Evolutionary conservation across 805 yeast species (phyloP), one percentile per base, ranked within the genome.

Genomic region (Wickerhamomyces rabaulensis): DNA sequence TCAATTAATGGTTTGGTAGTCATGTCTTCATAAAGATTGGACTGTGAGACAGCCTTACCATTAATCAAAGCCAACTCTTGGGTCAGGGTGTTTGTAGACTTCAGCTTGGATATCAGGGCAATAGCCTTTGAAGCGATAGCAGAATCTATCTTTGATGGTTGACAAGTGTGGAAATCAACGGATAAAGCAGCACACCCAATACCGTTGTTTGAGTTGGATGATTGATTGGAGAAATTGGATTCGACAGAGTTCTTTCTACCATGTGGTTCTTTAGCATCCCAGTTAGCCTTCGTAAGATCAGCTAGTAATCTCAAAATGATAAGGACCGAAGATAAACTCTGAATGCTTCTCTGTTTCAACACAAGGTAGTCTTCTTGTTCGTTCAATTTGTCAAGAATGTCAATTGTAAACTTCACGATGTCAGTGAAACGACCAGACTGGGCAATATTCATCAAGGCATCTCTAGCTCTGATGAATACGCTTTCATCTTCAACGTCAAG

Each of bases 241-340:
- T 57, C 60, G 31, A 57, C 51, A 12, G 61, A 55, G 19, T 48
- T 43, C 44, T 55, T 57, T 42, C 60, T 47, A 12, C 47, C 40
- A 3, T 45, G 29, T 3, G 62, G 63, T 40, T 63, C 64, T 47
- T 51, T 51, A 21, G 64, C 57, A 31, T 64, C 68, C 76, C 76
- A 72, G 45, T 62, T 64, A 22, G 60, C 55, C 48, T 71, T 74
- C 37, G 65, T 50, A n/a, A 68, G 52, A 48, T 69, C 74, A 10
- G 73, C 65, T 19, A 76, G 48, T 23, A 77, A 58, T 42, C 72
- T 58, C 10, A 73, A 44, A 9, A 74, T 43, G 2, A 72, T 58
- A 20, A 68, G 52, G 1, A 71, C 52, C 0, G 79, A 69, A 12
- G 62, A 56, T 19, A 68, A 40, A 26, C 69, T 60, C 2, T 57